phyloP scores from a whole-genome alignment of 2,329 filamentous ascomycete genomes.

The Dothistroma septosporum region DNA sequence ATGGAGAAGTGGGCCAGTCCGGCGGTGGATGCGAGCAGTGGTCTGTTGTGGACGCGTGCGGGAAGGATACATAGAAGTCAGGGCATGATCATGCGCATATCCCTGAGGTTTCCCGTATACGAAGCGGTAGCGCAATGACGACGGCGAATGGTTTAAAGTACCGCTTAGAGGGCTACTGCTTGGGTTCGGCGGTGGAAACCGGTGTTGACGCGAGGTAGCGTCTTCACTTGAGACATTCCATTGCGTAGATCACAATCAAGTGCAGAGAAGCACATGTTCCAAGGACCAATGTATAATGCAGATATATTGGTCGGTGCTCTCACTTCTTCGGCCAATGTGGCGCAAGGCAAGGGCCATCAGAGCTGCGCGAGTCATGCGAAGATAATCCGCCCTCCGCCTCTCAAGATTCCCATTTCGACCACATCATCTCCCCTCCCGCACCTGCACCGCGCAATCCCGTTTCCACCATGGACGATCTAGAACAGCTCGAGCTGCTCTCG shows the following conservation, averaged over 20 bases:
- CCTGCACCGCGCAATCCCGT: background rate
- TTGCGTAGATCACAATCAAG: no score
- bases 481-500: slow-evolving; percentile 86
- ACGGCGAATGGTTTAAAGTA: background rate
- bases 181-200: no score
- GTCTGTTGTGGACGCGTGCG: slow-evolving; percentile 33
- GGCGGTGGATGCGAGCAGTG: slow-evolving; percentile 35
- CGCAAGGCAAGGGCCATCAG: no score
- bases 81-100: slow-evolving; percentile 27
- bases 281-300: no score
- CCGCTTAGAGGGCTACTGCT: no score
- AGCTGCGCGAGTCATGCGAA: no score
- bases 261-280: no score
- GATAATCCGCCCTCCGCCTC: background rate
- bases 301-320: no score
- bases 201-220: no score
- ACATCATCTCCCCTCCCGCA: background rate
- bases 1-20: slow-evolving; percentile 30
- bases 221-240: no score
- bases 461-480: slow-evolving; percentile 75
- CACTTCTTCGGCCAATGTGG: no score
- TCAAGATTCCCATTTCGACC: background rate
- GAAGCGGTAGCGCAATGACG: background rate
- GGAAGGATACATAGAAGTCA: slow-evolving; percentile 32
- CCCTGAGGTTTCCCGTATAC: slow-evolving; percentile 16